Percentiles rank a stretch among this genome's conserved stretches.
phyloP scores from a whole-genome alignment of 2,329 filamentous ascomycete genomes.

The Cercospora sesami region DNA sequence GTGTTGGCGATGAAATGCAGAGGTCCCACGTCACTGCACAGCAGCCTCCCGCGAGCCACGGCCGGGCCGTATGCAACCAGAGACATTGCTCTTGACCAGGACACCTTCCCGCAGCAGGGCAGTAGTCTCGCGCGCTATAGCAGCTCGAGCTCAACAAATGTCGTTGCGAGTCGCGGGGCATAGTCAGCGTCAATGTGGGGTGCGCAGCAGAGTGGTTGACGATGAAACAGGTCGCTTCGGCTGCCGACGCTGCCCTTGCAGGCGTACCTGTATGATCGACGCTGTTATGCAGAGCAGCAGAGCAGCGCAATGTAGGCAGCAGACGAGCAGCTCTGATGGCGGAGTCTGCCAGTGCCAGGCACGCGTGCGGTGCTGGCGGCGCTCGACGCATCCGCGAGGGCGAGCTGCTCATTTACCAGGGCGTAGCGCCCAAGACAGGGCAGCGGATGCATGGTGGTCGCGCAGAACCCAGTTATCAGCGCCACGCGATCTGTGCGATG shows the following conservation, averaged over 20 bases:
- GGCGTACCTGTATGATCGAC: constrained; percentile 21
- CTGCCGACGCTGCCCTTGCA: constrained; percentile 14
- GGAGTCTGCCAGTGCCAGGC: neutral
- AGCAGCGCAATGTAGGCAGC: neutral
- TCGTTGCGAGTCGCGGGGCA: neutral
- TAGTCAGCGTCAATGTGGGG: neutral
- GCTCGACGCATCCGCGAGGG: neutral
- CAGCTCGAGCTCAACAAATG: neutral
- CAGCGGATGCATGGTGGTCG: constrained; percentile 10
- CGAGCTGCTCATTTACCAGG: neutral
- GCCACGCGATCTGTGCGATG: constrained; percentile 25
- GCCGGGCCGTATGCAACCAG: constrained; percentile 4
- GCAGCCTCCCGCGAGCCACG: neutral
- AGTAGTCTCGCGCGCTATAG: neutral
- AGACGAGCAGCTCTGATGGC: neutral
- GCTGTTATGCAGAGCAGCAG: neutral
- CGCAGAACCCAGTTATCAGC: constrained; percentile 18
- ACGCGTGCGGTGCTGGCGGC: neutral
- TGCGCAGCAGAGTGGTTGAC: neutral
- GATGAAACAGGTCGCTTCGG: constrained; percentile 11
- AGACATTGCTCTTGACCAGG: neutral
- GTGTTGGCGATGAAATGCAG: neutral
- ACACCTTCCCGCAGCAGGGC: neutral
- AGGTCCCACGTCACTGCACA: constrained; percentile 1
- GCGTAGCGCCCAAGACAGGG: constrained; percentile 12